Evolutionary conservation across 2,329 filamentous ascomycete genomes (phyloP), one percentile per base, ranked within the genome.

Genomic region (Ophiostoma triangulosporum): DNA sequence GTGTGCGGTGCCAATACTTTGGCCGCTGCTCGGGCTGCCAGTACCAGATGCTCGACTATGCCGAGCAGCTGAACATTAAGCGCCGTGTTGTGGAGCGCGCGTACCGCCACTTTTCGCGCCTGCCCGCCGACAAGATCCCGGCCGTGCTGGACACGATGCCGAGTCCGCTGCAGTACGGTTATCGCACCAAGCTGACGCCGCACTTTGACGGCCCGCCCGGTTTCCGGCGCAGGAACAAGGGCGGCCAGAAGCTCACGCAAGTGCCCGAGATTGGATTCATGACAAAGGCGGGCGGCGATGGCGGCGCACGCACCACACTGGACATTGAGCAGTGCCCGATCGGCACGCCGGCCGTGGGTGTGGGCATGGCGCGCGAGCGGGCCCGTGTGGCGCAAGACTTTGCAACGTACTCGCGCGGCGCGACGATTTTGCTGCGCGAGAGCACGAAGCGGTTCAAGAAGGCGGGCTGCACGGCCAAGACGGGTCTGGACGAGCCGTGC

Each of bases 251-350:
- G 5, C 85, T 86, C 60, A 69, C 75, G 14, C 73, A 76, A 54
- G 75, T 86, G 3, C 93, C 93, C 0, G 77, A 84, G 2, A 88
- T 97, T 60, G 93, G 93, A 8, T 98, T 95, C 70, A 93, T 88
- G 76, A 75, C 77, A 58, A 97, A 96, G 68, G 55, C 52, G n/a
- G 54, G 54, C 29, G 54, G 54, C 14, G 50, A 31, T 33, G 53
- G 51, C 50, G 87, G 86, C n/a, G 79, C 78, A 48, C 76, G 83
- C 54, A 75, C 75, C 57, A 90, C 90, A 3, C 73, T 98, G 58
- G 93, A 98, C 64, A 97, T 98, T 58, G 93, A 98, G 66, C 90
- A 97, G 65, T 98, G 93, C 61, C 93, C 93, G 6, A 94, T 98
- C 57, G 93, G 87, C 50, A 98, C 93, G 2, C 82, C 87, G 29